Evolutionary conservation across 2,329 filamentous ascomycete species (phyloP), one percentile per base, ranked within the genome.

Genomic region (Thelonectria discophora): DNA sequence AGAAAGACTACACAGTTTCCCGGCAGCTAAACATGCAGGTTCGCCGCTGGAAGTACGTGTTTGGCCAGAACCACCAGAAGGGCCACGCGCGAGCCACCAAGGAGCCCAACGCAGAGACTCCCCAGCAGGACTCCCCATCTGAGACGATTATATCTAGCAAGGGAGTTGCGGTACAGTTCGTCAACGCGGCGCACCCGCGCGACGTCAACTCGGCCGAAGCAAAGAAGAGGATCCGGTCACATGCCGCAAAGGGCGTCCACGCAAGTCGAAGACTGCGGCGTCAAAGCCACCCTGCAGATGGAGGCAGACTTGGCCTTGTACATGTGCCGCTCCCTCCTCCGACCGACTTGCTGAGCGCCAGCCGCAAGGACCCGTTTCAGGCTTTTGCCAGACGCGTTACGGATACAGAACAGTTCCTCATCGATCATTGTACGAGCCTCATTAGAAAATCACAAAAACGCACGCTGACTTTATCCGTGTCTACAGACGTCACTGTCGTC

Each of bases 21-120:
- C n/a, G n/a, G n/a, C n/a, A 4, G 4, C 24, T 7, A 7, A 37
- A 34, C 15, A 49, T 49, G 47, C 47, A 49, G 47, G 47, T 49
- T 30, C 47, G 47, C 47, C 47, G 47, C 27, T 49, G 47, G 47
- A 49, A 49, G 37, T n/a, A 49, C 13, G 34, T 49, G 8, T 49
- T 30, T 2, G 47, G 47, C 9, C n/a, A 34, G 8, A 49, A n/a
- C n/a, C n/a, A n/a, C n/a, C n/a, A n/a, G n/a, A n/a, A n/a, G n/a
- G n/a, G n/a, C n/a, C n/a, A n/a, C n/a, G n/a, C 15, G n/a, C 47
- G 15, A 13, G 27, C 27, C 20, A 5, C 2, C 34, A 20, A 18
- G 9, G n/a, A 34, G 6, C 24, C 45, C 27, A 30, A 24, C 21
- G 11, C 45, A 30, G 45, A 24, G 18, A 30, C 30, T 12, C 47